phyloP scores from a whole-genome alignment of 306 rosid species.

The Cucumis cinereus region DNA sequence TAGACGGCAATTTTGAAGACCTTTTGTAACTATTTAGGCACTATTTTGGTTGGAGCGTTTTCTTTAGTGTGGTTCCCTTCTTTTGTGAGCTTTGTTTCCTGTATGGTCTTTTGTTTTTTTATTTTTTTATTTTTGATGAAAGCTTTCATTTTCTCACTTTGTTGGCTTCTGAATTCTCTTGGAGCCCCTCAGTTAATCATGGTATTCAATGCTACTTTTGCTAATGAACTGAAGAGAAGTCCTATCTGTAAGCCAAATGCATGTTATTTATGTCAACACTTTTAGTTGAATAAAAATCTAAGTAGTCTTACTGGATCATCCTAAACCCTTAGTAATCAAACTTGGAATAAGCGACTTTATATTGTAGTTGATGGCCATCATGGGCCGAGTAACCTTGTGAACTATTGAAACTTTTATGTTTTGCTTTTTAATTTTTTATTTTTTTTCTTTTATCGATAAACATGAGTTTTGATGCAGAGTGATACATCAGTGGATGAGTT shows the following conservation, averaged over 20 bases:
- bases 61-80: too few relatives aligned
- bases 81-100: too few relatives aligned
- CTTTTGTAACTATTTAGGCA: too few relatives aligned
- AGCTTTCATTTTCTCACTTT: too few relatives aligned
- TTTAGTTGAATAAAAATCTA: not conserved
- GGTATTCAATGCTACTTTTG: not conserved
- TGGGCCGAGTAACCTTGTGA: not conserved
- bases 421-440: not conserved
- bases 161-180: not conserved
- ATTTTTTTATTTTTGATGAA: too few relatives aligned
- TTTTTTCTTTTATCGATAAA: not conserved
- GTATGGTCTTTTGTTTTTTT: too few relatives aligned
- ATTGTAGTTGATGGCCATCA: too few relatives aligned
- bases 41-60: too few relatives aligned
- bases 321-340: not conserved
- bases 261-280: not conserved
- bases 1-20: too few relatives aligned
- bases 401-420: not conserved
- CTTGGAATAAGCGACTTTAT: not conserved
- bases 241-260: not conserved
- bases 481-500: slow-evolving; percentile 64
- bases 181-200: not conserved
- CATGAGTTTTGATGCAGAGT: slow-evolving; percentile 41
- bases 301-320: not conserved
- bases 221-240: not conserved